Conservation (phyloP, 2,329 filamentous ascomycete genomes). For the Metarhizium humberi region DNA sequence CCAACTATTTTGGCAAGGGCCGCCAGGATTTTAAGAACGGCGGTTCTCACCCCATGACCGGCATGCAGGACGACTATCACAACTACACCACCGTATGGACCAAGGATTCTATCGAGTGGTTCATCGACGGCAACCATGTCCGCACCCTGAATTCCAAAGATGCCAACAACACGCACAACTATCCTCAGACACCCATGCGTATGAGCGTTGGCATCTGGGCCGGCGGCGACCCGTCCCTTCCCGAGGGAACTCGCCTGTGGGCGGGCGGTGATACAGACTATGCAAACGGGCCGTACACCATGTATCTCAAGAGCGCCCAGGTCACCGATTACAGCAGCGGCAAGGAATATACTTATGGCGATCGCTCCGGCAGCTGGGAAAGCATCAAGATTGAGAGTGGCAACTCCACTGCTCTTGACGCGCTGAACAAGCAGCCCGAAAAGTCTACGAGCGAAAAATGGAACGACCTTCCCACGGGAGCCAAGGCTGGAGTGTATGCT, state of each 20-base stretch:
- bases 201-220: constrained; percentile 60
- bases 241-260: constrained; percentile 54
- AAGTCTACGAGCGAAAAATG: constrained; percentile 44
- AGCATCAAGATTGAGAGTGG: constrained; percentile 51
- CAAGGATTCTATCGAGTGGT: constrained; percentile 54
- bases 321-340: constrained; percentile 52
- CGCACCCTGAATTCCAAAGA: constrained; percentile 54
- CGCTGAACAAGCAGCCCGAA: constrained; percentile 28
- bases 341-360: constrained; percentile 56
- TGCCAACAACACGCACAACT: constrained; percentile 52
- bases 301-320: constrained; percentile 56
- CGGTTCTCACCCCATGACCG: constrained; percentile 44
- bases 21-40: constrained; percentile 54
- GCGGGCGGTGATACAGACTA: constrained; percentile 63
- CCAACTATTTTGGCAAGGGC: constrained; percentile 76
- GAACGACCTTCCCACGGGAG: constrained; percentile 35
- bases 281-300: constrained; percentile 55
- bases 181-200: constrained; percentile 70
- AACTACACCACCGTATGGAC: constrained; percentile 75
- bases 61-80: constrained; percentile 53
- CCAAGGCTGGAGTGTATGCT: constrained; percentile 46
- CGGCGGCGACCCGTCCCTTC: constrained; percentile 46
- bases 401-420: constrained; percentile 45
- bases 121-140: constrained; percentile 57
- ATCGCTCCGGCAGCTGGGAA: constrained; percentile 50